phyloP scores from a whole-genome alignment of 1,284 basidiomycete species.

The Ceratorhiza oryzae-sativae region DNA sequence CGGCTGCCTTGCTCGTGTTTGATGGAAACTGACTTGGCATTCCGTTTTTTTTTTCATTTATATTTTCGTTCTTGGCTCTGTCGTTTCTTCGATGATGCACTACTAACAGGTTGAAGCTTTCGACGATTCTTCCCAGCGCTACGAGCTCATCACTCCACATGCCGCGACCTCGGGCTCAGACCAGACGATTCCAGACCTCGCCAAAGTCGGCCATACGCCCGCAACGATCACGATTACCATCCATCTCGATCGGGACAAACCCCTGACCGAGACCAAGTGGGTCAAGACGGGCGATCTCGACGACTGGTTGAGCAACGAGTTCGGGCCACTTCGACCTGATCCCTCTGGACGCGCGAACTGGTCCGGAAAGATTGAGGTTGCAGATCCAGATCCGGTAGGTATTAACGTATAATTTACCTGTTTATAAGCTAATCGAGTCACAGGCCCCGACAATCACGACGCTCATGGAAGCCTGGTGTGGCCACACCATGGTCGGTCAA shows the following conservation, averaged over 20 bases:
- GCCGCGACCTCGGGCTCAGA: conserved; percentile 54
- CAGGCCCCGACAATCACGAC: conserved; percentile 91
- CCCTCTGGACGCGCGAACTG: conserved; percentile 62
- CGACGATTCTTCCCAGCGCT: conserved; percentile 73
- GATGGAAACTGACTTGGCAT: conserved; percentile 16
- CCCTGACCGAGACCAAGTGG: conserved; percentile 95
- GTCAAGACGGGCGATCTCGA: conserved; percentile 92
- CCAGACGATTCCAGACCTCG: conserved; percentile 71
- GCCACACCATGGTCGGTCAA: conserved; percentile 76
- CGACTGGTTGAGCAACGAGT: conserved; percentile 90
- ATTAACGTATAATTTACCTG: neutral
- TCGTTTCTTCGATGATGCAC: neutral
- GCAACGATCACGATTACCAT: conserved; percentile 60
- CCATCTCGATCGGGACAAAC: conserved; percentile 84
- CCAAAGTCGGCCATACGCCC: conserved; percentile 54
- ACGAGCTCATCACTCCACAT: conserved; percentile 60
- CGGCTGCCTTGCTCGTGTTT: conserved; percentile 12
- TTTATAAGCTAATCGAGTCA: conserved; percentile 23
- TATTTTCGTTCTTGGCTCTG: neutral
- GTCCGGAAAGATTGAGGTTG: conserved; percentile 90
- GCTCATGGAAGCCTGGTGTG: conserved; percentile 86
- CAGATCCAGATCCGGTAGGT: conserved; percentile 93
- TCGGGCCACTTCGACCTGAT: conserved; percentile 64
- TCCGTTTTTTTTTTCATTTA: conserved; percentile 1
- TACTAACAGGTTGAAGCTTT: conserved; percentile 71